Base-by-base conservation (phyloP, 2,329 filamentous ascomycete genomes). In the Zarea fungicola region DNA sequence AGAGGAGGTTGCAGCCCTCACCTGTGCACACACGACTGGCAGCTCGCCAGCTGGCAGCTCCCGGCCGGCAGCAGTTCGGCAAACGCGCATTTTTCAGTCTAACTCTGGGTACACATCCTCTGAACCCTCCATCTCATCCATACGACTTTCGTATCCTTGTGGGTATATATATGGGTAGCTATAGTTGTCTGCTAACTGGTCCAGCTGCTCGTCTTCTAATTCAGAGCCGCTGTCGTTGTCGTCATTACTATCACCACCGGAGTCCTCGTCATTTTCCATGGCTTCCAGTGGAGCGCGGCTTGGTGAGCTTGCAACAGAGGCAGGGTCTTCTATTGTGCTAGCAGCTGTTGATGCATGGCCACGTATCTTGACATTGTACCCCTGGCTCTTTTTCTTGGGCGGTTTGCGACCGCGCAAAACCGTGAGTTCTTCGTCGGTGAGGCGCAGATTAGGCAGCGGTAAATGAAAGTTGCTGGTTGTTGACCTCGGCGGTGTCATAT, bases 371-470 rank as follows among this genome's bases (percentile, higher is more conserved):
- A 65, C 62, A 18, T 64, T 66, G 28, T 68, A 68, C 1, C 64
- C 64, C 26, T 60, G 61, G 22, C 64, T 65, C 52, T 63, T 68
- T 56, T 64, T 69, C 54, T 63, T 67, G 2, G 62, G 56, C 0
- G 65, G 65, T 25, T 65, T 60, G 22, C 63, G 57, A 8, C 67
- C 67, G 1, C 66, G 57, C 6, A 70, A 55, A 25, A 58, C 52
- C 5, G 58, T 65, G 10, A 68, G 56, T 48, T 70, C 67, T 18
- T 68, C 62, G 6, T 63, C 58, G 4, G 66, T 67, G 3, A 70
- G 58, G 13, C 60, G 54, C 5, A 70, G 54, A 23, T 67, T 67
- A 7, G 62, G 65, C 39, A 65, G 56, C 23, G 63, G 66, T 8
- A 65, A 54, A 48, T 63, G 65, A 37, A 61, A 62, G 9, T 60